A percentile compares a stretch with the other conserved stretches of the same genome.
These are phyloP conservation scores for Telopea speciosissima DNA, from an alignment of 177 flowering plant genomes.

Conservation along the genomic window DNA sequence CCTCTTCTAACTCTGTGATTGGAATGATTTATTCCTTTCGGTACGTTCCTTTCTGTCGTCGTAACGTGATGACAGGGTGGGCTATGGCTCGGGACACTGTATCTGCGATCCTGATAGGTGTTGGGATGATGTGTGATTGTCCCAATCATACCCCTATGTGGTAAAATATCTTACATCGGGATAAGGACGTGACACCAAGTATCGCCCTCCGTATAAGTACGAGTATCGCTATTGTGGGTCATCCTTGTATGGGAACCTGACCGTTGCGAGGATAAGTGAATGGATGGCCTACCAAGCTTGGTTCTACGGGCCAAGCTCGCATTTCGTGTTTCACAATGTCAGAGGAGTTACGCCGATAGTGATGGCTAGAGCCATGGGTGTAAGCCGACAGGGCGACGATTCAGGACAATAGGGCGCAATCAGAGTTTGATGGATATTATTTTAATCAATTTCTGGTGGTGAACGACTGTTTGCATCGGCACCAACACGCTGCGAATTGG, in stretches of 20 bases:
- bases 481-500: conserved; percentile 60
- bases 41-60: too few relatives aligned
- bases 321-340: conserved; percentile 82
- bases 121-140: too few relatives aligned
- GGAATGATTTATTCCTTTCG: too few relatives aligned
- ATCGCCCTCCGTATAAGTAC: conserved; percentile 40
- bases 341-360: conserved; percentile 63
- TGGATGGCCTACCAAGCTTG: conserved; percentile 85
- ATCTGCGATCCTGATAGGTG: too few relatives aligned
- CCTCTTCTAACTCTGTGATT: too few relatives aligned
- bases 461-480: conserved; percentile 71
- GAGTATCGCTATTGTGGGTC: conserved; percentile 78
- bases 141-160: too few relatives aligned
- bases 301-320: conserved; percentile 58
- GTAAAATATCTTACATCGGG: too few relatives aligned
- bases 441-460: conserved; percentile 75
- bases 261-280: conserved; percentile 54
- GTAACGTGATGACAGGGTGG: too few relatives aligned
- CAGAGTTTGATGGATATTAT: conserved; percentile 68
- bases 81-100: too few relatives aligned
- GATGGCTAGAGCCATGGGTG: conserved; percentile 65
- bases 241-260: conserved; percentile 58
- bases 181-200: too few relatives aligned
- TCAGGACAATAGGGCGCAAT: conserved; percentile 62
- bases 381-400: conserved; percentile 52